Evolutionary conservation across 306 rosid species (phyloP).

Genomic region (Crotalaria pallida): DNA sequence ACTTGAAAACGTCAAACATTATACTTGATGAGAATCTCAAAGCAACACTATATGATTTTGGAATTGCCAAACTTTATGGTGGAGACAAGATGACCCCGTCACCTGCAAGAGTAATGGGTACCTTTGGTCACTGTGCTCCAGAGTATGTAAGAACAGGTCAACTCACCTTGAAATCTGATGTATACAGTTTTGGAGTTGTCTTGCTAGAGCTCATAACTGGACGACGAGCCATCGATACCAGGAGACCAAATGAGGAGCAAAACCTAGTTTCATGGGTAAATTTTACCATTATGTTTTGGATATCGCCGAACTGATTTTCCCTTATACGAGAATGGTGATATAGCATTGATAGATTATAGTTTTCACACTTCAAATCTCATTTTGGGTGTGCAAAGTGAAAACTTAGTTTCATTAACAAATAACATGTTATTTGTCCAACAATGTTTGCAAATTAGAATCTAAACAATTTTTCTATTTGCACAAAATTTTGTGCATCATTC

Average conservation of each 20-base stretch:
- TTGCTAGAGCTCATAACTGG: constrained; percentile 86
- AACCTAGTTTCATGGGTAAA: constrained; percentile 87
- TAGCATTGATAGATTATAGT: not conserved
- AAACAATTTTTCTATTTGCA: too few relatives aligned
- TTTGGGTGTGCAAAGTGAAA: not conserved
- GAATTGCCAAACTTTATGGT: constrained; percentile 38
- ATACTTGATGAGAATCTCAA: constrained; percentile 43
- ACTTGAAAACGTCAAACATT: constrained; percentile 61
- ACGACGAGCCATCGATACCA: constrained; percentile 73
- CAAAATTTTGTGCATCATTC: too few relatives aligned
- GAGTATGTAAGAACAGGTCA: constrained; percentile 62
- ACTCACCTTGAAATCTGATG: constrained; percentile 61
- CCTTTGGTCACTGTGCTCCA: constrained; percentile 84
- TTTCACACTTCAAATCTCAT: not conserved
- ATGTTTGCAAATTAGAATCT: too few relatives aligned
- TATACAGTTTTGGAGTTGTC: constrained; percentile 80
- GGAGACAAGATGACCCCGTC: constrained; percentile 45
- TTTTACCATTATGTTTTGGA: not conserved
- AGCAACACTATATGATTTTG: constrained; percentile 63
- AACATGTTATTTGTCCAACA: not conserved
- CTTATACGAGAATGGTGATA: not conserved
- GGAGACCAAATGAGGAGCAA: constrained; percentile 68
- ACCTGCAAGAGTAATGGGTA: constrained; percentile 74
- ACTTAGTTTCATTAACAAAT: not conserved
- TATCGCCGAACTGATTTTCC: not conserved